Evolutionary conservation across 1,284 basidiomycete genomes (phyloP).

Genomic region (Bjerkandera adusta): DNA sequence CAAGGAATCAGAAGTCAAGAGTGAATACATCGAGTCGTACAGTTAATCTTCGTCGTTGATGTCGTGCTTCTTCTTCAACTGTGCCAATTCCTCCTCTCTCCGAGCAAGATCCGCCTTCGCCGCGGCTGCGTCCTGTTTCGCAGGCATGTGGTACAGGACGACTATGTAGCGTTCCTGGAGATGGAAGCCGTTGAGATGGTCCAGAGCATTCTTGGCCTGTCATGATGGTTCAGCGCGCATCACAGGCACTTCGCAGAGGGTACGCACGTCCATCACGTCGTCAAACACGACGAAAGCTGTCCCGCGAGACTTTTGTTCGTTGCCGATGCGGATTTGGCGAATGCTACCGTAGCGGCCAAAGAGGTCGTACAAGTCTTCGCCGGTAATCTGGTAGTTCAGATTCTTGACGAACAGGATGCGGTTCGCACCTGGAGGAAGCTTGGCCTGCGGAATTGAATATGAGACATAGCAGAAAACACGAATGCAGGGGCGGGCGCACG

Average conservation of each 20-base stretch:
- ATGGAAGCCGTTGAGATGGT: conserved; percentile 98
- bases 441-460: conserved; percentile 46
- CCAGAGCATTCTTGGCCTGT: conserved; percentile 93
- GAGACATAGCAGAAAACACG: neutral
- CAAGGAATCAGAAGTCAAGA: neutral
- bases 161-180: conserved; percentile 97
- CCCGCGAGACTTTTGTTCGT: conserved; percentile 89
- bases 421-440: conserved; percentile 82
- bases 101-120: conserved; percentile 91
- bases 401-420: conserved; percentile 88
- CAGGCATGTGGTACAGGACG: conserved; percentile 96
- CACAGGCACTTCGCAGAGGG: conserved; percentile 5
- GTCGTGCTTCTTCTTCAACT: conserved; percentile 84
- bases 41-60: conserved; percentile 67
- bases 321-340: conserved; percentile 93
- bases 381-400: conserved; percentile 92
- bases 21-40: conserved; percentile 3
- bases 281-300: conserved; percentile 95
- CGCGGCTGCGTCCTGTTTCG: conserved; percentile 89
- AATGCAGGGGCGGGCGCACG: conserved; percentile 35
- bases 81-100: conserved; percentile 87
- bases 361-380: conserved; percentile 94
- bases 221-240: conserved; percentile 1
- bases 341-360: conserved; percentile 98
- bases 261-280: conserved; percentile 83